Base-by-base conservation (phyloP, 768 basidiomycete species). In the Rhizopogon vesiculosus region DNA sequence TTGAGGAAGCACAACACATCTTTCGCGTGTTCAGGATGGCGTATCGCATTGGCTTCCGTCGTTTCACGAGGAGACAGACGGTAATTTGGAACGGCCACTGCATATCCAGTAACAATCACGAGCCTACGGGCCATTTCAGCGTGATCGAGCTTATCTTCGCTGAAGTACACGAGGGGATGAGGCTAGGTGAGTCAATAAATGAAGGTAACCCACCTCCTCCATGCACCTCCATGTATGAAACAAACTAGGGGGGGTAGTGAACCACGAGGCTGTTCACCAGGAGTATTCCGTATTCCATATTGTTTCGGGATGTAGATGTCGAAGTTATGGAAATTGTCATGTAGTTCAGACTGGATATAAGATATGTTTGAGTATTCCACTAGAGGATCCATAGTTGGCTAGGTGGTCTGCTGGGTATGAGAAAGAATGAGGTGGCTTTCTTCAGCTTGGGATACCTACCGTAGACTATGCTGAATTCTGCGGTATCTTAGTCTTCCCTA, bases 201-300 rank as follows among this genome's bases (percentile, higher is more conserved):
- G 33, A 40, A 57, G 50, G 54, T 2, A 49, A 65, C 86, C 75
- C 65, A 90, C 90, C 82, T 68, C 62, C 83, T 75, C 91, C 91
- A 93, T 22, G 91, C 91, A 35, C 91, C 91, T 31, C 91, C 91
- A 61, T 91, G 91, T 29, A 92, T 72, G 62, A 91, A 92, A 62
- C 83, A 82, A 40, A 91, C 64, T 42, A 91, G 67, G n/a, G 78
- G 75, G 1, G 64, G 61, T 44, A 56, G 10, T 38, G 45, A n/a
- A 3, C 39, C 29, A 7, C 41, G 39, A 42, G 40, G 25, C 22
- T 50, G 31, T 2, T 31, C 18, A 45, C 35, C 10, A 9, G 52
- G 38, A 25, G 45, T 8, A 28, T 54, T 49, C 44, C 33, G 15
- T 18, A 25, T 45, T 19, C 51, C 48, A 39, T 18, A 18, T 19